Evolutionary conservation across 2,329 filamentous ascomycete genomes (phyloP), one percentile per base, ranked within the genome.

Genomic region (Pseudocercospora fijiensis): DNA sequence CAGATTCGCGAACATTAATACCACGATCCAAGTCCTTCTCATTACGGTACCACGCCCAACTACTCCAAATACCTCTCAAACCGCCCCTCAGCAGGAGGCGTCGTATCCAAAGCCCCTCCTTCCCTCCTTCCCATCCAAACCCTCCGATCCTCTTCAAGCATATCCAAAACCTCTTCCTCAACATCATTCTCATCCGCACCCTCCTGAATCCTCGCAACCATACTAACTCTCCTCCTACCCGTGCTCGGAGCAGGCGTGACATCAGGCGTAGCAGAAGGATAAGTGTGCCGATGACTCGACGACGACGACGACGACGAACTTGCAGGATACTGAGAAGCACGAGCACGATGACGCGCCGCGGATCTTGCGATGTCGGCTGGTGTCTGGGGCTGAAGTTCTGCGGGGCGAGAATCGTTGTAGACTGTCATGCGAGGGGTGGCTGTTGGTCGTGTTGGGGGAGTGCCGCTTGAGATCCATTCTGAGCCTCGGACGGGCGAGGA

Each of bases 381-480:
- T 1, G 74, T 77, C 47, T 75, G 74, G 4, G 75, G 75, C 58
- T 77, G 75, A 3, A 64, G 63, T 5, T 57, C 45, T 9, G 71
- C 59, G 3, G 74, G 68, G 11, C 65, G 47, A 10, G 62, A 57
- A 51, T 77, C 75, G 56, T 76, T 69, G 67, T 76, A 76, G 28
- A 77, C 66, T 11, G 58, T 64, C 10, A 76, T 20, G 13, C 61
- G 62, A 8, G 68, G 69, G 3, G 68, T 71, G 47, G 24, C 65
- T 55, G 20, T 52, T 52, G 52, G 63, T 58, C 58, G 16, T 24
- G 30, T 56, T 22, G 53, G 53, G 11, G 28, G 53, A 10, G 53
- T 56, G 28, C 53, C 53, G 30, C 28, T 56, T 22, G 53, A 56
- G 28, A 37, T 33, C 53, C 53, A 56, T 41, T 56, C 53, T 28